These are phyloP conservation scores for Triangularia verruculosa DNA, from an alignment of 2,329 filamentous ascomycete genomes.

Conservation along the genomic window DNA sequence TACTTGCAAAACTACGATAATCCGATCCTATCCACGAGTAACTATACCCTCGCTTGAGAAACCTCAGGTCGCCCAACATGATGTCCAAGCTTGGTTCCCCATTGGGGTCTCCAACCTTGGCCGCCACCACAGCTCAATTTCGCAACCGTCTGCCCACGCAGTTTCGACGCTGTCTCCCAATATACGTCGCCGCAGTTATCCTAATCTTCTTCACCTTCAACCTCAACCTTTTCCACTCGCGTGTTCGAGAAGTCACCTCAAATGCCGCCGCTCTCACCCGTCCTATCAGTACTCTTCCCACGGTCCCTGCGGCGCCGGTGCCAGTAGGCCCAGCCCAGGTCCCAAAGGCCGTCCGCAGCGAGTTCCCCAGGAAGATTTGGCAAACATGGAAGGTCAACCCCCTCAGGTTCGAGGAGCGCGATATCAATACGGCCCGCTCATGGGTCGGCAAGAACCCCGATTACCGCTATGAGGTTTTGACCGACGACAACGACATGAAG, in stretches of 20 bases:
- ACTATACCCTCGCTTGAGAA: neutral
- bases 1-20: neutral
- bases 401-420: conserved; percentile 62
- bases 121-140: conserved; percentile 38
- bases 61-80: conserved; percentile 23
- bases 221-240: conserved; percentile 38
- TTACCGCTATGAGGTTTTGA: conserved; percentile 66
- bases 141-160: conserved; percentile 45
- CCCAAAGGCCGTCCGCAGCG: conserved; percentile 19
- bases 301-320: neutral
- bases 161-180: conserved; percentile 45
- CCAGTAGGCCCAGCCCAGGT: neutral
- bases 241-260: conserved; percentile 6
- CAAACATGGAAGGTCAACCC: conserved; percentile 73
- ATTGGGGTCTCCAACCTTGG: conserved; percentile 38
- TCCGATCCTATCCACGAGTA: neutral
- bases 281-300: neutral
- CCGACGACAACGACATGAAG: conserved; percentile 63
- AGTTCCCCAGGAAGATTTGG: conserved; percentile 69
- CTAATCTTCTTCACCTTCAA: conserved; percentile 48
- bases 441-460: conserved; percentile 66
- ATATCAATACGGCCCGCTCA: conserved; percentile 57
- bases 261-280: conserved; percentile 8
- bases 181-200: conserved; percentile 44
- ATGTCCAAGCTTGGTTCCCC: conserved; percentile 32